Base-by-base conservation (phyloP, 2,329 filamentous ascomycete genomes). In the Herpotrichia juniperi region DNA sequence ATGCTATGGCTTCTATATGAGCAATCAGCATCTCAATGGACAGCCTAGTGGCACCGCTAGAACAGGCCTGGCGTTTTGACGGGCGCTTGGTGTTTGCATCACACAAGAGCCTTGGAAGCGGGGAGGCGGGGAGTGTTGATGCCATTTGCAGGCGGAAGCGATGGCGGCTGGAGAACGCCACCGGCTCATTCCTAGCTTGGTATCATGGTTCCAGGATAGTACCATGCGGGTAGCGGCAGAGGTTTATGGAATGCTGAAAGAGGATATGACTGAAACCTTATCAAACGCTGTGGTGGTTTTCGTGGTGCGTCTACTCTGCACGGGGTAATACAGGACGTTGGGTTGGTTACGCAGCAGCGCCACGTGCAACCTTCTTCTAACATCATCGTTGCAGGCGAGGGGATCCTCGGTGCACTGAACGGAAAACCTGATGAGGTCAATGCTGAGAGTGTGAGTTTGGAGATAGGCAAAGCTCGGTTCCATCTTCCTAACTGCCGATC, bases 1-100 rank as follows among this genome's bases (percentile, higher is more conserved):
- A 22, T 11, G 37, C 21, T 3, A 14, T 40, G 37, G 37, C 37
- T 40, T 28, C 51, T 46, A 40, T 48, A n/a, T 39, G 43, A 48
- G 50, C 53, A 58, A 51, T 53, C 32, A 51, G 25, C 50, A 42
- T 46, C 35, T 22, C 21, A 14, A 46, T 46, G 30, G 25, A 50
- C 22, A 44, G 46, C 47, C 46, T 44, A 25, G 28, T 22, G 44
- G 25, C 19, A 26, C 30, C 35, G 21, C 50, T 51, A 51, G 42
- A 30, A 24, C 30, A 34, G 2, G 8, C 21, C 6, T 17, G 42
- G 28, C 16, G 25, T 28, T 45, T 44, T 45, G 40, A 39, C 48
- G 37, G 28, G 26, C 37, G n/a, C 10, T 4, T 24, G 19, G 21
- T 40, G 37, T 22, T 21, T 40, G 21, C 5, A 22, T 37, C n/a